Evolutionary conservation across 1,284 basidiomycete genomes (phyloP), one percentile per base, ranked within the genome.

Genomic region (Ceratobasidium sp.): DNA sequence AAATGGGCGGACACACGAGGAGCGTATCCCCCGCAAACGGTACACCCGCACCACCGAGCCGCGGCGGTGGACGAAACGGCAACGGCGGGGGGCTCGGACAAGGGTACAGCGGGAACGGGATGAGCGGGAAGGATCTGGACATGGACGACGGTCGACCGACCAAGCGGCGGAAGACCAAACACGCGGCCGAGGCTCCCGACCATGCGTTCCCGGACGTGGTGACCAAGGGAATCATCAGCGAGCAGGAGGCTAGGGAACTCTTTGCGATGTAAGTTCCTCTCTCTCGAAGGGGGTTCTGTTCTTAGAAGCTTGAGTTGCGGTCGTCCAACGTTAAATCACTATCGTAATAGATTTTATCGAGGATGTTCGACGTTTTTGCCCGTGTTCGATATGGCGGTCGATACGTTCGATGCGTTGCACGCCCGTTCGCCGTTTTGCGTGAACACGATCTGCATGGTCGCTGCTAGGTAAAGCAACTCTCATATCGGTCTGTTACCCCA

Each of bases 331-430:
- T 46, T 46, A 46, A 6, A 13, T 13, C 5, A 13, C 3, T 20
- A 28, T 56, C n/a, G 1, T 67, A 44, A 5, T 50, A 48, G 94
- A 83, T 96, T 94, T 84, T 97, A 94, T 84, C 89, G 91, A 61
- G 94, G 95, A 38, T 96, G 95, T 81, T 95, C 93, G 33, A 96
- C 95, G 46, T 97, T 96, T 84, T 85, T 96, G 83, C 93, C 95
- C 48, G 91, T 96, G 28, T 96, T 96, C 82, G 94, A 97, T 84
- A 89, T 87, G 3, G 88, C 86, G 54, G 86, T 89, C 26, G 95
- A 97, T 83, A 95, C 94, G 0, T 96, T 90, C 85, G 94, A 96
- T 68, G 88, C 89, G 20, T 85, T 95, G 73, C 94, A 92, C 82
- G 90, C 92, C 78, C 91, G 94, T 48, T 95, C 94, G 66, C 94